Evolutionary conservation across 768 basidiomycete genomes (phyloP), one percentile per base, ranked within the genome.

Genomic region (Xanthoconium stramineum): DNA sequence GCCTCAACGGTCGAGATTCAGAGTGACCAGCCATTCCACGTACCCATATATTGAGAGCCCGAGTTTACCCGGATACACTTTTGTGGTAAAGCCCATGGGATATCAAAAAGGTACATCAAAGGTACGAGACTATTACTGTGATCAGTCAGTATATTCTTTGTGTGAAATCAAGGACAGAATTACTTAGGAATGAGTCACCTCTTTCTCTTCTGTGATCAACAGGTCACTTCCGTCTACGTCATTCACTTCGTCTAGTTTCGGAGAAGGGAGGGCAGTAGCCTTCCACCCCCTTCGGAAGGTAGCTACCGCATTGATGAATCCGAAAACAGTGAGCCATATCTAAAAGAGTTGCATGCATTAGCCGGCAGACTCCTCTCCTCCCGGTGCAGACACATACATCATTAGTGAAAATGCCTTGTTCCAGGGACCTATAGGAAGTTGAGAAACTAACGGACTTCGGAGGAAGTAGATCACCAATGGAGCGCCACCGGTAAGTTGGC

Each of bases 401-500:
- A 63, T 84, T 83, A 53, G 77, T 76, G 61, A 89, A 84, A 6
- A 89, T 64, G n/a, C 86, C 88, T 30, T 77, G 75, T 61, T 85
- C 77, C 49, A 85, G 60, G 10, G 89, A 91, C 86, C 89, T 91
- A 51, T 17, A 46, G 36, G 33, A 54, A 43, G 33, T 24, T 51
- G 24, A 59, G 61, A 48, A 30, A 52, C 14, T 13, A 33, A 50
- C 8, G 4, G 32, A 40, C 35, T 15, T 28, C 35, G 14, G 15
- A 51, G 28, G 36, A 56, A 32, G 17, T 24, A 37, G 58, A 81
- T 52, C 60, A 91, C 93, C 91, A 94, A 68, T 96, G 94, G 53
- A 92, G 70, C 3, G 92, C 89, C 48, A 91, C 69, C 5, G 92
- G 94, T n/a, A 93, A 72, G 66, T 91, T 89, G 28, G 83, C 83